Conservation (phyloP, 1,284 basidiomycete genomes). For the Inonotus hispidus region DNA sequence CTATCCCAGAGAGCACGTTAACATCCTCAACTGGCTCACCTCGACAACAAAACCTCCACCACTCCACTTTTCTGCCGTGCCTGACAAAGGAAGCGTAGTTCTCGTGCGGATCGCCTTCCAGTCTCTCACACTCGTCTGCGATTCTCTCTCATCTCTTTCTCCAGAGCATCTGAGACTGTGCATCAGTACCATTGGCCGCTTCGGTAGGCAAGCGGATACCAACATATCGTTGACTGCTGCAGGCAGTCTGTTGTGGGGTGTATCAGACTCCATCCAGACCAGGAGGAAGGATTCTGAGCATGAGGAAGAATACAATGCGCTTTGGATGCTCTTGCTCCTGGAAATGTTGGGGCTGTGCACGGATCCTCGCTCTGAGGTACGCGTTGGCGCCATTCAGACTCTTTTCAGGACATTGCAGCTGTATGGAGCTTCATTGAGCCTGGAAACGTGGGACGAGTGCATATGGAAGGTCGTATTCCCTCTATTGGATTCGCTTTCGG, state of each 20-base stretch:
- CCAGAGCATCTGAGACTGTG: slow-evolving; percentile 80
- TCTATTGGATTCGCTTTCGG: slow-evolving; percentile 69
- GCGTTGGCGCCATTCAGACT: slow-evolving; percentile 92
- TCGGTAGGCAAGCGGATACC: slow-evolving; percentile 88
- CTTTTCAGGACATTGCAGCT: slow-evolving; percentile 91
- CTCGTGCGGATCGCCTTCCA: slow-evolving; percentile 90
- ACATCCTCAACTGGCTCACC: slow-evolving; percentile 35
- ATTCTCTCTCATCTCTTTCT: slow-evolving; percentile 81
- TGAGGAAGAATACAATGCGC: slow-evolving; percentile 66
- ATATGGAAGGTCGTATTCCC: slow-evolving; percentile 90
- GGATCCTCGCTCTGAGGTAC: slow-evolving; percentile 81
- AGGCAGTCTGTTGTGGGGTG: slow-evolving; percentile 85
- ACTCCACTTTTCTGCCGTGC: slow-evolving; percentile 41
- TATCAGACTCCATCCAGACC: slow-evolving; percentile 87
- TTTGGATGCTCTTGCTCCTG: slow-evolving; percentile 90
- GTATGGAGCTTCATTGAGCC: slow-evolving; percentile 79
- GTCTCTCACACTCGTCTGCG: slow-evolving; percentile 90
- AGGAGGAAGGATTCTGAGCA: slow-evolving; percentile 60
- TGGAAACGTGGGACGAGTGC: slow-evolving; percentile 82
- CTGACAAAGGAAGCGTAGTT: slow-evolving; percentile 57
- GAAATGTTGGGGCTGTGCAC: slow-evolving; percentile 81
- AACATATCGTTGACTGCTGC: slow-evolving; percentile 94
- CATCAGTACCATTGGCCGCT: slow-evolving; percentile 85
- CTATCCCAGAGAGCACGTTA: slow-evolving; percentile 38
- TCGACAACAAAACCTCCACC: slow-evolving; percentile 38